Evolutionary conservation across 208 protist genomes (phyloP).

Genomic region (Trypanosoma rangeli): DNA sequence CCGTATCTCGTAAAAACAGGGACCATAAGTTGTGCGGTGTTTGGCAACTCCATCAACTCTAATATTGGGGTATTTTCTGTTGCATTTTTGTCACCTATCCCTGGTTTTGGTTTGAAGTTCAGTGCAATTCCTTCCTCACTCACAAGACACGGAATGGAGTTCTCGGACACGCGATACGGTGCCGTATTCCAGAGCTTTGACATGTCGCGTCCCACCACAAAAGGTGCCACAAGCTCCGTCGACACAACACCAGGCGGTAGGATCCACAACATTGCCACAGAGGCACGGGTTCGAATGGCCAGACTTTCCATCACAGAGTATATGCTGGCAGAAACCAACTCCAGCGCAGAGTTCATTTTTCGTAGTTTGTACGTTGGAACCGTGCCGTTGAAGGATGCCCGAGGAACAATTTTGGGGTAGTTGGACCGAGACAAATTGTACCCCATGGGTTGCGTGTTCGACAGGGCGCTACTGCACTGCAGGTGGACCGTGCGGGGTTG

Average conservation of each 20-base stretch:
- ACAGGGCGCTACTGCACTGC: conserved; percentile 5
- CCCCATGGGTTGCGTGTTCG: conserved; percentile 9
- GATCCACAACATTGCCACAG: conserved; percentile 80
- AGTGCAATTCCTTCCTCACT: conserved; percentile 75
- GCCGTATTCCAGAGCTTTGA: conserved; percentile 60
- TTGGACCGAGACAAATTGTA: conserved; percentile 4
- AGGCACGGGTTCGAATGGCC: conserved; percentile 69
- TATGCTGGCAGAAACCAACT: conserved; percentile 80
- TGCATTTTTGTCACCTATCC: conserved; percentile 22
- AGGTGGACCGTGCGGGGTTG: neutral
- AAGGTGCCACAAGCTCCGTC: conserved; percentile 81
- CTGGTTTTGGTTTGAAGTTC: conserved; percentile 63
- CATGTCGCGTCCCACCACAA: conserved; percentile 79
- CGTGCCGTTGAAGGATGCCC: conserved; percentile 56
- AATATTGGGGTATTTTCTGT: conserved; percentile 51
- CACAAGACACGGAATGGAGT: conserved; percentile 69
- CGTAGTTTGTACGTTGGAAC: conserved; percentile 63
- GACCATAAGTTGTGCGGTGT: conserved; percentile 78
- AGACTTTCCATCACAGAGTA: conserved; percentile 79
- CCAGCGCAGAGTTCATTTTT: conserved; percentile 66
- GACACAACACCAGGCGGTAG: conserved; percentile 66
- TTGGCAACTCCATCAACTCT: conserved; percentile 69
- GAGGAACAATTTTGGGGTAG: conserved; percentile 3
- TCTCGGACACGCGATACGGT: conserved; percentile 75
- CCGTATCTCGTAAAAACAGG: conserved; percentile 74